Evolutionary conservation across 179 eudicot genomes (phyloP).

Genomic region (Beta corolliflora): DNA sequence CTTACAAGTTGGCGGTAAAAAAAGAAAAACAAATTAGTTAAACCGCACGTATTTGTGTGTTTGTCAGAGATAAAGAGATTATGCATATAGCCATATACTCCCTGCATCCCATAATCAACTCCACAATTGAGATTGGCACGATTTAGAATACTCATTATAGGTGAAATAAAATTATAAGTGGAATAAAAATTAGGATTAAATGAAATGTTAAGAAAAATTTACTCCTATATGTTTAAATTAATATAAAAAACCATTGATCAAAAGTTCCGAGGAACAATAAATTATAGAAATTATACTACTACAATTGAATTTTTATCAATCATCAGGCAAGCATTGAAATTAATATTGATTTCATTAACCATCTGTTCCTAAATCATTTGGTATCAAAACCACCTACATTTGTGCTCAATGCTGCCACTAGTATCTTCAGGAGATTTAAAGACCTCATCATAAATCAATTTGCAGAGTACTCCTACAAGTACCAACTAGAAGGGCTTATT

Average conservation of each 20-base stretch:
- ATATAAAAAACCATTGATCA: too few relatives aligned
- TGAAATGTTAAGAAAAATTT: too few relatives aligned
- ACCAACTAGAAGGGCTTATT: constrained; percentile 1
- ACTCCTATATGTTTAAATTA: too few relatives aligned
- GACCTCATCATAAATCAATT: not conserved
- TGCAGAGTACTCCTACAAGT: not conserved
- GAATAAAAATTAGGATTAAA: too few relatives aligned
- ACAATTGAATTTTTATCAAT: not conserved
- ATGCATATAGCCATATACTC: too few relatives aligned
- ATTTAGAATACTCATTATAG: too few relatives aligned
- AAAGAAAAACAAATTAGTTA: not conserved
- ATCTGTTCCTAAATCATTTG: not conserved
- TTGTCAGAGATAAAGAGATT: too few relatives aligned
- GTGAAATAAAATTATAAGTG: too few relatives aligned
- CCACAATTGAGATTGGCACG: too few relatives aligned
- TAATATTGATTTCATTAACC: not conserved
- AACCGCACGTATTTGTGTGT: not conserved
- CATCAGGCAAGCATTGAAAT: not conserved
- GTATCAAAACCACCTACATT: not conserved
- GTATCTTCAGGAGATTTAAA: not conserved
- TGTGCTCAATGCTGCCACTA: not conserved
- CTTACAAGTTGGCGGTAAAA: not conserved
- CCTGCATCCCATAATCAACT: too few relatives aligned
- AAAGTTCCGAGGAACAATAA: too few relatives aligned
- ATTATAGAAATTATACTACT: not conserved